phyloP scores from a whole-genome alignment of 345 rosid species.

The Murraya koenigii region DNA sequence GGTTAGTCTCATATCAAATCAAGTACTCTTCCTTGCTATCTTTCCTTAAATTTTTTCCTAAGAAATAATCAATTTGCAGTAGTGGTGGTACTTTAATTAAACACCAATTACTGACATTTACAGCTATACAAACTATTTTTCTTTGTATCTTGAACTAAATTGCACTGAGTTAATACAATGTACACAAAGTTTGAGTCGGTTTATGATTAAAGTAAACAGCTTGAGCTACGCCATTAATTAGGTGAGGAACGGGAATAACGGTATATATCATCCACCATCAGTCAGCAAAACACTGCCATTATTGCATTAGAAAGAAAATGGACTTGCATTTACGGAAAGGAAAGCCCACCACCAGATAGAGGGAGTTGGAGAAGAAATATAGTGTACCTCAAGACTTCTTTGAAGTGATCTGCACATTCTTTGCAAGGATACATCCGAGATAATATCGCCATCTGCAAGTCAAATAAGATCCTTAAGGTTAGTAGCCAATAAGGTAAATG shows the following conservation, averaged over 20 bases:
- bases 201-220: background rate
- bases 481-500: background rate
- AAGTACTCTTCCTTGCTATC: background rate
- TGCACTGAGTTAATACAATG: background rate
- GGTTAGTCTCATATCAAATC: background rate
- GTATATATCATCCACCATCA: background rate
- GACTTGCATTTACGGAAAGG: background rate
- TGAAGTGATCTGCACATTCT: conserved; percentile 95
- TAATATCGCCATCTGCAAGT: conserved; percentile 78
- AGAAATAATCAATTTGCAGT: background rate
- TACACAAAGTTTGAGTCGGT: background rate
- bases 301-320: background rate
- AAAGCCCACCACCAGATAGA: background rate
- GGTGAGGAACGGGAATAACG: background rate
- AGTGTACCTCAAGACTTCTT: conserved; percentile 76
- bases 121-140: background rate
- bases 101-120: background rate
- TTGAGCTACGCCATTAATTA: background rate
- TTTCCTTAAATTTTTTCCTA: background rate
- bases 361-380: background rate
- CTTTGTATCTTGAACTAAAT: background rate
- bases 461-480: conserved; percentile 13
- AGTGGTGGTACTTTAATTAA: background rate
- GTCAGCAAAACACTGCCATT: background rate
- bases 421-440: conserved; percentile 92